These are phyloP conservation scores for Immersiella caudata DNA, from an alignment of 495 filamentous ascomycete genomes.

Conservation along the genomic window DNA sequence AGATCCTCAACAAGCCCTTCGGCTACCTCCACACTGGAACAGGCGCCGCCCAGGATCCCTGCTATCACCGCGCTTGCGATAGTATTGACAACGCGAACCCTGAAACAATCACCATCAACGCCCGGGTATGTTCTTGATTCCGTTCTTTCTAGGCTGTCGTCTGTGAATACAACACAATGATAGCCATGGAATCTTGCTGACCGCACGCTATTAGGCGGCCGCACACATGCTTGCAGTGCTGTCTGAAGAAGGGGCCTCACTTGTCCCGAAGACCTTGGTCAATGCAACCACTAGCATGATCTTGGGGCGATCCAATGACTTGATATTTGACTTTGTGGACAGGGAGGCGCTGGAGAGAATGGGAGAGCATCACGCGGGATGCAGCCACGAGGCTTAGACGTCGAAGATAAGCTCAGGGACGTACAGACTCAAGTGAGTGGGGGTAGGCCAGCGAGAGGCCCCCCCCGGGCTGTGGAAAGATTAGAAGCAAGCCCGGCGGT, in stretches of 20 bases:
- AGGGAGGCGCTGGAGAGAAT: background rate
- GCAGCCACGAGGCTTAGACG: background rate
- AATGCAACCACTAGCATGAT: conserved; percentile 16
- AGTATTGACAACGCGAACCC: conserved; percentile 43
- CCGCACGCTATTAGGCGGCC: conserved; percentile 31
- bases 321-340: background rate
- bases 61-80: conserved; percentile 51
- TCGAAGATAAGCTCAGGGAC: too few relatives aligned
- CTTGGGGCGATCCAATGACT: background rate
- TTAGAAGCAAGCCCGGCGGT: too few relatives aligned
- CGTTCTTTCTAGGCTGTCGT: too few relatives aligned
- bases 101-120: conserved; percentile 44
- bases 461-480: too few relatives aligned
- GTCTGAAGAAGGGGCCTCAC: conserved; percentile 39
- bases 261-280: conserved; percentile 42
- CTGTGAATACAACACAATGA: too few relatives aligned
- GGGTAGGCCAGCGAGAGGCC: too few relatives aligned
- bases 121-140: conserved; percentile 29
- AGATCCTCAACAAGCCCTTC: conserved; percentile 51
- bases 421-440: too few relatives aligned
- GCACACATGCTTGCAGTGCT: conserved; percentile 46
- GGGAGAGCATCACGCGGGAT: background rate
- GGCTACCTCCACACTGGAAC: conserved; percentile 49
- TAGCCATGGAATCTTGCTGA: too few relatives aligned
- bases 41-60: conserved; percentile 44